Base-by-base conservation (phyloP, 441 rosid genomes). In the Euphorbia schlechtendalii region DNA sequence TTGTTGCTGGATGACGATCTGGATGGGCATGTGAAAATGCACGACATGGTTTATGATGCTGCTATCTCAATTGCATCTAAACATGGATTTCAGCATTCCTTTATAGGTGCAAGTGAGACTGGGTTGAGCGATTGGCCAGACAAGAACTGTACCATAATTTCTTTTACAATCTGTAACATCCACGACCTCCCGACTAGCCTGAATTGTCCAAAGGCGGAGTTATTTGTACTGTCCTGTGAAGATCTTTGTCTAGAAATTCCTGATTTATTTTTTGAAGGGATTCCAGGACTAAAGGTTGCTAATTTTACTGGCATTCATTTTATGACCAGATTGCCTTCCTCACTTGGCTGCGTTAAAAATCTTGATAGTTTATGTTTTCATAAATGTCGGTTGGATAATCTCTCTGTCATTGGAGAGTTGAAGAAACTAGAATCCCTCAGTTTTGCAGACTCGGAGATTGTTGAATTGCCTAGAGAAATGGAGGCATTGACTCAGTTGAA, bases 281-380 rank as follows among this genome's bases (percentile, higher is more conserved):
- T 48, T 18, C n/a, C n/a, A 2, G n/a, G 59, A 12, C 64, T 76
- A n/a, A 76, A 17, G 18, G 70, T 73, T 13, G 20, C 73, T 25
- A 20, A 24, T 1, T 59, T 76, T n/a, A 30, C 27, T 0, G 52
- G 7, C 5, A 15, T 67, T 41, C 12, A 1, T 38, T 56, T 76
- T 17, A 6, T 10, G 3, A 14, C 67, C 10, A 40, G 45, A 12
- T 56, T 73, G 3, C 76, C 74, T 30, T 17, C 54, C 0, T 72
- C 80, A 22, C 27, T 76, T 38, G 0, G 27, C 43, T 38, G 28
- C 8, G 34, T 76, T 5, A 0, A 2, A 59, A 52, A 59, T 1
- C 74, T 73, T 60, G 45, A 7, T 1, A 45, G 76, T 15, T 20
- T 76, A 45, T 48, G 72, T 59, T 27, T 76, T 22, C 20, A 62